phyloP scores from a whole-genome alignment of 192 early-diverging fungal species.

The Jimgerdemannia flammicorona region DNA sequence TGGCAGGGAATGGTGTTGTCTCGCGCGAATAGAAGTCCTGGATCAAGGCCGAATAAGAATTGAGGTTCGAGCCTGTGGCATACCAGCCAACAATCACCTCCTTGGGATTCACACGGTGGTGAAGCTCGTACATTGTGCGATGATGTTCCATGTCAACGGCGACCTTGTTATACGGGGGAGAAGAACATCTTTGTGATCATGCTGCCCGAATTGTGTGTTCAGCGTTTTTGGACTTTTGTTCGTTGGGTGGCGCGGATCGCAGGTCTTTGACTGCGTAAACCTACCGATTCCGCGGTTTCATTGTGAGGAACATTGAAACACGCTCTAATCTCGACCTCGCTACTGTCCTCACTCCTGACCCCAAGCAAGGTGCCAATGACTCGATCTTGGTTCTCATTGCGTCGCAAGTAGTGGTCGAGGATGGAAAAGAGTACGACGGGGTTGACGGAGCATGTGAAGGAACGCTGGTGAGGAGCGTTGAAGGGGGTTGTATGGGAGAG shows the following conservation, averaged over 20 bases:
- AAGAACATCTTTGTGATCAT: not conserved
- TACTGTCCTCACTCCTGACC: constrained; percentile 81
- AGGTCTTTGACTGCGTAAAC: not conserved
- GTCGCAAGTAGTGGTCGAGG: constrained; percentile 88
- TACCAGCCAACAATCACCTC: constrained; percentile 97
- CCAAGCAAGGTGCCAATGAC: constrained; percentile 93
- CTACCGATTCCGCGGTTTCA: constrained; percentile 68
- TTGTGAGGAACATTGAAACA: constrained; percentile 82
- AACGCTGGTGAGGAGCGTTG: constrained; percentile 32
- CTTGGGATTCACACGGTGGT: constrained; percentile 83
- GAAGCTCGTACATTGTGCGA: constrained; percentile 78
- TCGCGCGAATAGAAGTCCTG: constrained; percentile 82
- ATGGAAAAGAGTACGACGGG: constrained; percentile 90
- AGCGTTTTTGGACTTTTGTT: not conserved
- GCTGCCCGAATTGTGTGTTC: not conserved
- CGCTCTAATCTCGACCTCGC: constrained; percentile 84
- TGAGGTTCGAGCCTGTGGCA: constrained; percentile 62
- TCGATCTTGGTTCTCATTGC: constrained; percentile 74
- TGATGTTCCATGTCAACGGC: constrained; percentile 91
- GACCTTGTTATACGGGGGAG: constrained; percentile 39
- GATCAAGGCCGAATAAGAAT: constrained; percentile 67
- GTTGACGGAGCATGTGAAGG: constrained; percentile 58
- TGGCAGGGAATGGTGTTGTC: constrained; percentile 67
- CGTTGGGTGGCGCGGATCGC: not conserved
- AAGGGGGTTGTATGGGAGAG: not conserved